Conservation (phyloP, 2,329 filamentous ascomycete species). For the Cadophora luteo-olivacea region DNA sequence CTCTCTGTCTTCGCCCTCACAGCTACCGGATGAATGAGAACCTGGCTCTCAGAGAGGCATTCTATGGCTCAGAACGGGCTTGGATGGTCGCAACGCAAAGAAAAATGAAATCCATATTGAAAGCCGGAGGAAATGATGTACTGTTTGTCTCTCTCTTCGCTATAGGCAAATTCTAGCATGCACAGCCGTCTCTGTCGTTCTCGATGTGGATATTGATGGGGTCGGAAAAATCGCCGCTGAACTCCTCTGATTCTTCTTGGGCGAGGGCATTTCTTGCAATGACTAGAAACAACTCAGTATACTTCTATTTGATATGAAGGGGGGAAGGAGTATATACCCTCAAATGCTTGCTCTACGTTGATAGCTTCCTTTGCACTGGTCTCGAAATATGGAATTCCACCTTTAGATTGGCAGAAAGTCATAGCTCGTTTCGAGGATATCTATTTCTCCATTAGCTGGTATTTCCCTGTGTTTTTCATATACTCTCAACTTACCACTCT, state of each 20-base stretch:
- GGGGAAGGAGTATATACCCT: constrained; percentile 50
- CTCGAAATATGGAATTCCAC: constrained; percentile 98
- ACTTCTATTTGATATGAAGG: neutral
- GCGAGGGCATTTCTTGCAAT: constrained; percentile 95
- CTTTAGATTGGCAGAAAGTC: constrained; percentile 97
- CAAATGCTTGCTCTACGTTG: constrained; percentile 91
- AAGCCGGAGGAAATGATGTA: neutral
- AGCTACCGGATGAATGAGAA: constrained; percentile 15
- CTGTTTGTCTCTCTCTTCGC: constrained; percentile 8
- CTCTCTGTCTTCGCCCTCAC: neutral
- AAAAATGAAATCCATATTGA: neutral
- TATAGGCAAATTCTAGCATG: constrained; percentile 69
- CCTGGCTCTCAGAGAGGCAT: neutral
- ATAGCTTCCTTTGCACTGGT: constrained; percentile 98
- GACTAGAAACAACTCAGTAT: constrained; percentile 58
- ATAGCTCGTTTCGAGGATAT: constrained; percentile 95
- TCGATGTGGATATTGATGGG: constrained; percentile 98
- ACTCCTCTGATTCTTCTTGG: constrained; percentile 98
- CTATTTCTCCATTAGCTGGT: constrained; percentile 50
- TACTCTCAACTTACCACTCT: constrained; percentile 69
- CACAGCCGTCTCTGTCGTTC: constrained; percentile 89
- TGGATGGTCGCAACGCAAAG: constrained; percentile 1
- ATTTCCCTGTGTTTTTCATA: neutral
- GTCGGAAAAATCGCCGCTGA: constrained; percentile 95
- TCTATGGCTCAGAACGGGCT: constrained; percentile 20